These are phyloP conservation scores for Mortierella hygrophila DNA, from an alignment of 192 early-diverging fungal genomes.

Conservation along the genomic window DNA sequence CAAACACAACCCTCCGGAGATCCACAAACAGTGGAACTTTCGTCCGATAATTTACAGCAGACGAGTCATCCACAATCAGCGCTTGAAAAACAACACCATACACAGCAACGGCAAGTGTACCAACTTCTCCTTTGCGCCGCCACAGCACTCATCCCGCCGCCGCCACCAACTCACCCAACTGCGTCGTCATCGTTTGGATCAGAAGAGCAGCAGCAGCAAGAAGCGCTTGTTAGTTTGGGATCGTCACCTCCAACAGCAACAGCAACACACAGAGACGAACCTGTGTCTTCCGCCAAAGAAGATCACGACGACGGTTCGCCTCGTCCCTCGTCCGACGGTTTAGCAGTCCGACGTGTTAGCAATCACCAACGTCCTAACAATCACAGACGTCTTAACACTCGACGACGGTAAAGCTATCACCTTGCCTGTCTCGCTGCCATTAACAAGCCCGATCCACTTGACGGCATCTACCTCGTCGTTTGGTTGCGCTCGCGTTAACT, in stretches of 20 bases:
- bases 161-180: background rate
- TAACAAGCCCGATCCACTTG: background rate
- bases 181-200: background rate
- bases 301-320: too few relatives aligned
- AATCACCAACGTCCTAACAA: too few relatives aligned
- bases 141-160: background rate
- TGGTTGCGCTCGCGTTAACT: too few relatives aligned
- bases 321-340: too few relatives aligned
- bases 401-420: background rate
- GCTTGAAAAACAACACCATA: slow-evolving; percentile 3
- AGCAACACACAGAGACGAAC: background rate
- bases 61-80: background rate
- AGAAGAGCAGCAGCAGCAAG: background rate
- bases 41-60: background rate
- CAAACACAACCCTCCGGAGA: background rate
- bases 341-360: too few relatives aligned
- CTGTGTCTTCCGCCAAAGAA: too few relatives aligned
- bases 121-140: background rate
- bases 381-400: too few relatives aligned
- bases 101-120: background rate
- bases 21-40: background rate
- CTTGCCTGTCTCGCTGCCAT: background rate
- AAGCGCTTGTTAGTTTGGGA: background rate
- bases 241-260: background rate
- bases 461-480: background rate